phyloP scores from a whole-genome alignment of 169 alveolate species.

The Plasmodium fragile region DNA sequence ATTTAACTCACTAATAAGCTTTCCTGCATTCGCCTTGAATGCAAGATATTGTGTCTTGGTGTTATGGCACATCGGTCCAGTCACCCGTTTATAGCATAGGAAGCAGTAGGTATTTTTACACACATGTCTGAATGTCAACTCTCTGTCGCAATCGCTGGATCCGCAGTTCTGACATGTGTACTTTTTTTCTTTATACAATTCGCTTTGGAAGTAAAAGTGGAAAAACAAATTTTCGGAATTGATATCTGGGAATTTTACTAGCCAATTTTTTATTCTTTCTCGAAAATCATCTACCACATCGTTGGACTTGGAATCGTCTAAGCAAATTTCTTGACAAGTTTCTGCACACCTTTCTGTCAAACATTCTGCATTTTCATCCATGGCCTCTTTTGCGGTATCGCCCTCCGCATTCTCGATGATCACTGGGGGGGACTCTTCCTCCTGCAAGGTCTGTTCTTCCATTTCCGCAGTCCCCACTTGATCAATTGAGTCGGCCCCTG shows the following conservation, averaged over 20 bases:
- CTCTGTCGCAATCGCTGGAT: constrained; percentile 38
- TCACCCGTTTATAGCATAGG: constrained; percentile 22
- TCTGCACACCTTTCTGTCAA: not conserved
- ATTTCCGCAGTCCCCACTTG: not conserved
- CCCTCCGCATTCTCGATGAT: not conserved
- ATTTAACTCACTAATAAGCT: not conserved
- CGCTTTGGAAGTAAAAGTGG: constrained; percentile 59
- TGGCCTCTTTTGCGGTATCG: not conserved
- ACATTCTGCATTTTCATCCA: not conserved
- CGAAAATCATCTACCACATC: constrained; percentile 26
- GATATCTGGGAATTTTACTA: constrained; percentile 41
- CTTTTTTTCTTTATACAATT: constrained; percentile 41
- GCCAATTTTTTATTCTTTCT: constrained; percentile 57
- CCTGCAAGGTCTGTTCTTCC: not conserved
- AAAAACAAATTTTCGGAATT: constrained; percentile 65
- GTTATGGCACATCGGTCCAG: constrained; percentile 24
- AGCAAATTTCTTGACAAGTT: not conserved
- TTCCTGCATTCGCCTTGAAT: constrained; percentile 3
- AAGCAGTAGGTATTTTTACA: constrained; percentile 50
- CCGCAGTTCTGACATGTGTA: constrained; percentile 55
- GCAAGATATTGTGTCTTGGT: constrained; percentile 21
- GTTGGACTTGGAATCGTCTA: not conserved
- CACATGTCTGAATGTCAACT: not conserved
- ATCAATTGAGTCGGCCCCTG: not conserved
- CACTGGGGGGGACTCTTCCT: not conserved